Evolutionary conservation across 2,329 filamentous ascomycete genomes (phyloP).

Genomic region (Periconia digitata): DNA sequence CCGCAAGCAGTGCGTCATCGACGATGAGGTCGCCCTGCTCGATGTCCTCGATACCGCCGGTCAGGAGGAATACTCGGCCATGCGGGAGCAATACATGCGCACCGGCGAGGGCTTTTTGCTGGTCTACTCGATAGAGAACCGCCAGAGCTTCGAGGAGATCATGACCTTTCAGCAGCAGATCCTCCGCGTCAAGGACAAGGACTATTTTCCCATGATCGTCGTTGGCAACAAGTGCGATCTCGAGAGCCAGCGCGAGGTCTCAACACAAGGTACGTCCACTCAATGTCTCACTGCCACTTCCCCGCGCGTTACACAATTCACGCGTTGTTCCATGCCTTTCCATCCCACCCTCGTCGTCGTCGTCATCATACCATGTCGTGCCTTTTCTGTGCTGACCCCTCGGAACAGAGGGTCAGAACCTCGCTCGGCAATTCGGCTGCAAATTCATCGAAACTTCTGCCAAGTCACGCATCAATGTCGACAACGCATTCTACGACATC

Average conservation of each 20-base stretch:
- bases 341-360: too few species aligned
- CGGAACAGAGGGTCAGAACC: conserved; percentile 76
- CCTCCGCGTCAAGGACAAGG: conserved; percentile 97
- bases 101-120: conserved; percentile 97
- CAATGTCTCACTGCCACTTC: conserved; percentile 12
- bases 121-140: conserved; percentile 96
- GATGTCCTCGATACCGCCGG: conserved; percentile 98
- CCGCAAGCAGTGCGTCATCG: conserved; percentile 99
- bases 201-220: conserved; percentile 99
- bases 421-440: conserved; percentile 88
- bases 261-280: conserved; percentile 80
- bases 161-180: conserved; percentile 99
- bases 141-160: conserved; percentile 98
- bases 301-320: background rate
- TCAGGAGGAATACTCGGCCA: conserved; percentile 98
- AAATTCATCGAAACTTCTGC: conserved; percentile 99
- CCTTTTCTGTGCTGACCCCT: conserved; percentile 21
- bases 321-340: background rate
- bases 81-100: conserved; percentile 99
- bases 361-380: too few species aligned
- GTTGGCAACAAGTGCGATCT: conserved; percentile 99
- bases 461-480: conserved; percentile 96
- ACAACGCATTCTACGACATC: conserved; percentile 98
- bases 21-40: conserved; percentile 95
- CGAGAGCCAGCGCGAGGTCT: conserved; percentile 87